phyloP scores from a whole-genome alignment of 805 yeast species.

The Grigorovia yakushimaensis region DNA sequence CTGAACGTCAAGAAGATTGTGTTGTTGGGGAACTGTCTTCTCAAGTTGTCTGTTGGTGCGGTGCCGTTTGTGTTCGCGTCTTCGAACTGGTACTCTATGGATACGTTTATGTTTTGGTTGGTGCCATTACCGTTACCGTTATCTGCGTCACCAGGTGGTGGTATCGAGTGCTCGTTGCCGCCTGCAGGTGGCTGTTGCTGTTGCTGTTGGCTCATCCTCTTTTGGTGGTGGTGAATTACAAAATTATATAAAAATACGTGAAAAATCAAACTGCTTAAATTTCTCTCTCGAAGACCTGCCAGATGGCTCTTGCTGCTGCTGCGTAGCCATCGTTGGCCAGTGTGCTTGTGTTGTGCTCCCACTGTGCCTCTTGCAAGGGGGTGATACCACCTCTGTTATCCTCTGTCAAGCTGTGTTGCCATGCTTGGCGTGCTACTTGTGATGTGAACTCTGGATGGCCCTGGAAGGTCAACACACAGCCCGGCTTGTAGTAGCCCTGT shows the following conservation, averaged over 20 bases:
- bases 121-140: not conserved
- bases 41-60: not conserved
- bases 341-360: not conserved
- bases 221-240: conserved; percentile 1
- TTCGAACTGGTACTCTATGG: conserved; percentile 1
- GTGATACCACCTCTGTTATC: not conserved
- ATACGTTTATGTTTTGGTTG: conserved; percentile 1
- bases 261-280: too few relatives aligned
- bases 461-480: conserved; percentile 57
- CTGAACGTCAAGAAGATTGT: conserved; percentile 57
- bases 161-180: not conserved
- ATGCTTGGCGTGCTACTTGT: conserved; percentile 18
- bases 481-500: conserved; percentile 57
- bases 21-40: conserved; percentile 27
- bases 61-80: not conserved
- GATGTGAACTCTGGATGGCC: conserved; percentile 81
- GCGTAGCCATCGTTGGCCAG: conserved; percentile 31
- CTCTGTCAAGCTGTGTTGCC: not conserved
- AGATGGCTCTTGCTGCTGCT: conserved; percentile 9
- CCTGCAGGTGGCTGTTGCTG: not conserved
- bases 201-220: not conserved
- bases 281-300: conserved; percentile 3
- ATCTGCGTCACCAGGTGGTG: not conserved
- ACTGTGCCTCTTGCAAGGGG: not conserved
- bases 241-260: not conserved